These are phyloP conservation scores for Westerdykella ornata DNA, from an alignment of 2,329 filamentous ascomycete genomes.

Conservation along the genomic window DNA sequence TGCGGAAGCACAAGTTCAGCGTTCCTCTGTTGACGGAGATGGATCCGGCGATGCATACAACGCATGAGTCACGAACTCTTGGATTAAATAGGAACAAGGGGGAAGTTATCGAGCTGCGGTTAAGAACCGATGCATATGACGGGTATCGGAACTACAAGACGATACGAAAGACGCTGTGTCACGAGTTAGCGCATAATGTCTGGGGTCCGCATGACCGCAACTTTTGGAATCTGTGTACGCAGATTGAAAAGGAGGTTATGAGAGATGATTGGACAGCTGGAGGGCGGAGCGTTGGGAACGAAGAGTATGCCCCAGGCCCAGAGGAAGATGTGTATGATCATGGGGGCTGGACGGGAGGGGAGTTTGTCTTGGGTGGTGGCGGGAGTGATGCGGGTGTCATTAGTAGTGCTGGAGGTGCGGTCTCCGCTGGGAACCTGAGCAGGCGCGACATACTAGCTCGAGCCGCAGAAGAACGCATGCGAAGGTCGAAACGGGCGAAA, in stretches of 20 bases:
- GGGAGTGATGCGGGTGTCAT: slow-evolving; percentile 14
- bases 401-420: slow-evolving; percentile 19
- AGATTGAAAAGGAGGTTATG: slow-evolving; percentile 83
- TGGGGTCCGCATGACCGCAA: slow-evolving; percentile 73
- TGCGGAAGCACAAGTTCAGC: slow-evolving; percentile 76
- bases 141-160: slow-evolving; percentile 90
- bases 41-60: slow-evolving; percentile 81
- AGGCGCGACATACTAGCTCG: slow-evolving; percentile 68
- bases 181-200: slow-evolving; percentile 92
- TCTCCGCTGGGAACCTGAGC: slow-evolving; percentile 47
- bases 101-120: slow-evolving; percentile 80
- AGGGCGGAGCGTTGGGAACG: slow-evolving; percentile 43
- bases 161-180: slow-evolving; percentile 85
- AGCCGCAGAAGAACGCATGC: slow-evolving; percentile 62
- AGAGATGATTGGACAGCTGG: slow-evolving; percentile 68
- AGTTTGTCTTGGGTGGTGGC: slow-evolving; percentile 33
- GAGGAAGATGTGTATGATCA: slow-evolving; percentile 32
- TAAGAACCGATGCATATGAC: slow-evolving; percentile 90
- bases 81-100: slow-evolving; percentile 83
- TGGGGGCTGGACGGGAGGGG: slow-evolving; percentile 42
- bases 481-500: slow-evolving; percentile 44
- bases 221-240: slow-evolving; percentile 84
- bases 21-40: slow-evolving; percentile 90
- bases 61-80: slow-evolving; percentile 71
- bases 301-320: slow-evolving; percentile 27